Evolutionary conservation across 768 basidiomycete species (phyloP), one percentile per base, ranked within the genome.

Genomic region (Cytidiella melzeri): DNA sequence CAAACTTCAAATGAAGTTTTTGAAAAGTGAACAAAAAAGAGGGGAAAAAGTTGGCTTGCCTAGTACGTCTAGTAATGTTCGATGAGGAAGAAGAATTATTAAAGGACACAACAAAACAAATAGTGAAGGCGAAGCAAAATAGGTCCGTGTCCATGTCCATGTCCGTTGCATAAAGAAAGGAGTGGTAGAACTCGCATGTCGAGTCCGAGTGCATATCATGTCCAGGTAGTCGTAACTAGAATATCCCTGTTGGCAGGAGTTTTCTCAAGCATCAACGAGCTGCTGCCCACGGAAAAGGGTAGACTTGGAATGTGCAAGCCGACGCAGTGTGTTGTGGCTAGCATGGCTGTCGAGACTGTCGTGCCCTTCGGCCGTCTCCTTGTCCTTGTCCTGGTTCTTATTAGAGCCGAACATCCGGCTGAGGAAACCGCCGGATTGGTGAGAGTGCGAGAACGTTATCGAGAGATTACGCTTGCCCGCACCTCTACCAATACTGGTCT

Each of bases 391-490:
- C 4, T 61, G 64, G 2, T 54, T 55, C 60, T 75, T 74, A 21
- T 67, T 76, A 10, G 77, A 80, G 28, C 76, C 85, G 81, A 84
- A 86, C 81, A 87, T 84, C 24, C 85, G 74, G 56, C 80, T 85
- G 43, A 87, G 69, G 62, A 87, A 83, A 20, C 76, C 72, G 9
- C 72, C 73, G 21, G 76, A 63, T 37, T 38, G 47, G 24, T 43
- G 54, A 45, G 30, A 53, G 26, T 39, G 27, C 46, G 47, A 3
- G 46, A 50, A 36, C 47, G 41, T 41, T 50, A 55, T 34, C 55
- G 41, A 20, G 59, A 34, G 47, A 15, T 54, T 48, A 5, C 53
- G 52, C 59, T 62, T 48, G 53, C 36, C 34, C 25, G 41, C 12
- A 21, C 39, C 38, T 48, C 55, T 19, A 45, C 37, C 38, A 15